These are phyloP conservation scores for Candida adriatica DNA, from an alignment of 805 yeast species.

Conservation along the genomic window DNA sequence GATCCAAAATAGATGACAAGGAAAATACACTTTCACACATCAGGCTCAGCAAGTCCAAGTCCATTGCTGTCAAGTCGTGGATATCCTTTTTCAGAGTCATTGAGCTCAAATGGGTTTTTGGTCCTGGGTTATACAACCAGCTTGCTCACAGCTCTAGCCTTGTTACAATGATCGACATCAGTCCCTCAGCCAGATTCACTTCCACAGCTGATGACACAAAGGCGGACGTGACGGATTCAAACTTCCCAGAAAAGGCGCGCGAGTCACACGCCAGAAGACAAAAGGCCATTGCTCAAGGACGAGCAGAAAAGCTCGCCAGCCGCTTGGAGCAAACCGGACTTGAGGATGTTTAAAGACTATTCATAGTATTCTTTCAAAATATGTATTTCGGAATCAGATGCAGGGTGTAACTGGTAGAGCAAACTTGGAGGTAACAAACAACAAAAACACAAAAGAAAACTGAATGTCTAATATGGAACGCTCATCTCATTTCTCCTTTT, in stretches of 20 bases:
- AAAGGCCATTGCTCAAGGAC: slow-evolving; percentile 17
- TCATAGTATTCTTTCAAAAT: neutral
- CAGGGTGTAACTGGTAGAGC: neutral
- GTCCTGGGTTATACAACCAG: slow-evolving; percentile 21
- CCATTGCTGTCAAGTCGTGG: slow-evolving; percentile 24
- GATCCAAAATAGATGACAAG: slow-evolving; percentile 12
- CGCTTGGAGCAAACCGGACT: slow-evolving; percentile 20
- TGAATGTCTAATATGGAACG: no score
- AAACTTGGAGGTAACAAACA: neutral
- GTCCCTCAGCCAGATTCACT: slow-evolving; percentile 3
- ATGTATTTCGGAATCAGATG: neutral
- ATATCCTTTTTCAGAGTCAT: slow-evolving; percentile 23
- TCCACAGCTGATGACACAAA: slow-evolving; percentile 7
- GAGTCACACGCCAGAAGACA: slow-evolving; percentile 14
- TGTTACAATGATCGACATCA: slow-evolving; percentile 16
- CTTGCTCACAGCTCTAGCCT: slow-evolving; percentile 19
- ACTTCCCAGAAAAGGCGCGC: slow-evolving; percentile 10
- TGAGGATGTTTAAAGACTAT: slow-evolving; percentile 2
- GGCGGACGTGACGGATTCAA: slow-evolving; percentile 10
- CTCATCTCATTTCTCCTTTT: no score
- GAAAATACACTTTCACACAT: slow-evolving; percentile 20
- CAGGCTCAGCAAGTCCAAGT: slow-evolving; percentile 21
- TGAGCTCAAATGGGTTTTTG: slow-evolving; percentile 22
- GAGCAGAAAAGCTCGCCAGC: slow-evolving; percentile 17
- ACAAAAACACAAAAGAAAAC: no score